These are phyloP conservation scores for Lactarius akahatsu DNA, from an alignment of 768 basidiomycete genomes.

Conservation along the genomic window DNA sequence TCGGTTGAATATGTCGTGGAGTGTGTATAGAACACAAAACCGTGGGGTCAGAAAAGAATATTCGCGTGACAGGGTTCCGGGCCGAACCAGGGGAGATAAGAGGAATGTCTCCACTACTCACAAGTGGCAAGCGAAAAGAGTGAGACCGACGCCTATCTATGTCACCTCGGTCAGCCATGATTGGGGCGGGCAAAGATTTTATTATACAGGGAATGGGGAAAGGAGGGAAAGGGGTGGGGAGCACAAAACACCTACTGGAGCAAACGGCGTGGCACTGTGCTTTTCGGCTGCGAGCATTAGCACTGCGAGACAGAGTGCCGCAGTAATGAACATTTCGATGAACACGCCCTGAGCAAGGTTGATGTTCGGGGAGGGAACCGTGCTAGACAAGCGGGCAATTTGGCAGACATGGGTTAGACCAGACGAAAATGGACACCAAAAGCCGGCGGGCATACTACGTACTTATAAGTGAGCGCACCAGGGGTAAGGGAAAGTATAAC, in stretches of 20 bases:
- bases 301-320: constrained; percentile 57
- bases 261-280: constrained; percentile 62
- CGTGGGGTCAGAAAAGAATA: background rate
- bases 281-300: constrained; percentile 75
- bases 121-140: constrained; percentile 63
- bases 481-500: constrained; percentile 56
- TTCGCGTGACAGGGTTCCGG: background rate
- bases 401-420: background rate
- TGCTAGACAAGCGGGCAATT: constrained; percentile 40
- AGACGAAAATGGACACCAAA: background rate
- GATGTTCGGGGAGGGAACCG: constrained; percentile 45
- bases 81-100: background rate
- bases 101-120: constrained; percentile 34
- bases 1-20: background rate
- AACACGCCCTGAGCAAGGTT: constrained; percentile 61
- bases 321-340: constrained; percentile 71
- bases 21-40: background rate
- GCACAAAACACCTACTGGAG: constrained; percentile 47
- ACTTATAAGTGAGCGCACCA: constrained; percentile 56
- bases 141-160: constrained; percentile 64
- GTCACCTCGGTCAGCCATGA: constrained; percentile 6
- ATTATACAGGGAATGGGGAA: background rate
- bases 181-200: background rate
- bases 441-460: constrained; percentile 23
- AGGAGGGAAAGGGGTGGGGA: background rate